phyloP scores from a whole-genome alignment of 129 eudicot species.

The Artemisia argyi region DNA sequence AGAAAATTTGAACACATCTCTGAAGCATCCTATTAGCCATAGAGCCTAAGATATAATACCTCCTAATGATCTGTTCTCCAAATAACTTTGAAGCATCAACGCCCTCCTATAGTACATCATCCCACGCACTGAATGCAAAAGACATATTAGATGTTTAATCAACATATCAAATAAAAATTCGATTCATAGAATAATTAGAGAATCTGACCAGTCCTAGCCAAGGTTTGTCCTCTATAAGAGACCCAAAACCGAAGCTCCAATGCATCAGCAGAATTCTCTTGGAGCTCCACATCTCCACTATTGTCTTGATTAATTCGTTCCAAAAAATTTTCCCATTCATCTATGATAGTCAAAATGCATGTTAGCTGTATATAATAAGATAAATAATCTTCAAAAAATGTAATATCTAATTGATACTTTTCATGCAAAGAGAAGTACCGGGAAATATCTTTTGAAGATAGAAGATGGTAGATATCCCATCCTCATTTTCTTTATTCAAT shows the following conservation, averaged over 20 bases:
- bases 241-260: slow-evolving; percentile 98
- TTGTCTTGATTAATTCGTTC: slow-evolving; percentile 79
- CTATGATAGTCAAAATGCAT: slow-evolving; percentile 32
- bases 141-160: not conserved
- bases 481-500: slow-evolving; percentile 86
- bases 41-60: slow-evolving; percentile 43
- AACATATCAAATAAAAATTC: not conserved
- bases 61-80: slow-evolving; percentile 79
- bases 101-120: slow-evolving; percentile 99
- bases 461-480: slow-evolving; percentile 89
- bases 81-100: slow-evolving; percentile 85
- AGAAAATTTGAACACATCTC: not conserved
- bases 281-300: slow-evolving; percentile 72
- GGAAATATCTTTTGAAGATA: slow-evolving; percentile 99
- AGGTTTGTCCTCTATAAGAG: slow-evolving; percentile 97
- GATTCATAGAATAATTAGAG: not conserved
- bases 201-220: slow-evolving; percentile 86
- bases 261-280: slow-evolving; percentile 64
- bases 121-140: slow-evolving; percentile 74
- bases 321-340: slow-evolving; percentile 94
- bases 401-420: not conserved
- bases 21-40: slow-evolving; percentile 2
- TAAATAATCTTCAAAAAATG: not conserved
- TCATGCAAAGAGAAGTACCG: slow-evolving; percentile 40
- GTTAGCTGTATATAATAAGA: not conserved